These are phyloP conservation scores for Chlorella ohadii DNA, from an alignment of 139 green algal species.

Conservation along the genomic window DNA sequence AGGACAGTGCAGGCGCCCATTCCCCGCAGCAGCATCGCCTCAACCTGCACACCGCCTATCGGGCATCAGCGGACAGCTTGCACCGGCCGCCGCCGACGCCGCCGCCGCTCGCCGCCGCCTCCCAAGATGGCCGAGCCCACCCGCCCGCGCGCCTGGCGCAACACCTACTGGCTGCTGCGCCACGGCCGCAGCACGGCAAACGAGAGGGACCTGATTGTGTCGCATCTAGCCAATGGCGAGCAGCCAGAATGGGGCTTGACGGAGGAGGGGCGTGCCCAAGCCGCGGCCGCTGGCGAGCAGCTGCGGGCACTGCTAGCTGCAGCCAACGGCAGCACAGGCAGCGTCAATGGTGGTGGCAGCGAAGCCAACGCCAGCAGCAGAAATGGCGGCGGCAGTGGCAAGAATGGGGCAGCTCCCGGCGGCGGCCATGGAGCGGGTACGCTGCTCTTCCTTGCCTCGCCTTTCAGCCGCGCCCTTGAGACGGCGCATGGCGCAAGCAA, in stretches of 20 bases:
- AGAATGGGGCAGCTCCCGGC: too few relatives aligned
- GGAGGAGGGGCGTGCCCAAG: slow-evolving; percentile 52
- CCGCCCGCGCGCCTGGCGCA: neutral
- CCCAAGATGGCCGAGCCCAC: neutral
- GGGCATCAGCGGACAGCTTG: too few relatives aligned
- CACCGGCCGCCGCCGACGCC: too few relatives aligned
- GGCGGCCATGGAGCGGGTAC: neutral
- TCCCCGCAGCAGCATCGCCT: too few relatives aligned
- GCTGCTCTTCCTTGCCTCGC: slow-evolving; percentile 50
- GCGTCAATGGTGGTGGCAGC: too few relatives aligned
- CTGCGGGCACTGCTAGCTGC: neutral
- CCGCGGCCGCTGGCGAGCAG: slow-evolving; percentile 44
- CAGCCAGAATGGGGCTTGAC: slow-evolving; percentile 50
- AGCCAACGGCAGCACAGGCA: neutral
- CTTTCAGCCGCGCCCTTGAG: slow-evolving; percentile 60
- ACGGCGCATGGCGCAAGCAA: slow-evolving; percentile 38
- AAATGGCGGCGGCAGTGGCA: too few relatives aligned
- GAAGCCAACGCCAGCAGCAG: too few relatives aligned
- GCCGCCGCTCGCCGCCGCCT: neutral
- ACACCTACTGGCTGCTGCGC: slow-evolving; percentile 54
- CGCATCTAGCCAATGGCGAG: slow-evolving; percentile 45
- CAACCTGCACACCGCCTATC: too few relatives aligned
- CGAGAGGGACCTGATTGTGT: slow-evolving; percentile 57
- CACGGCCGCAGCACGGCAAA: slow-evolving; percentile 57
- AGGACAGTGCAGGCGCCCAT: too few relatives aligned